Base-by-base conservation (phyloP, 1,284 basidiomycete genomes). In the Fomitopsis betulina region DNA sequence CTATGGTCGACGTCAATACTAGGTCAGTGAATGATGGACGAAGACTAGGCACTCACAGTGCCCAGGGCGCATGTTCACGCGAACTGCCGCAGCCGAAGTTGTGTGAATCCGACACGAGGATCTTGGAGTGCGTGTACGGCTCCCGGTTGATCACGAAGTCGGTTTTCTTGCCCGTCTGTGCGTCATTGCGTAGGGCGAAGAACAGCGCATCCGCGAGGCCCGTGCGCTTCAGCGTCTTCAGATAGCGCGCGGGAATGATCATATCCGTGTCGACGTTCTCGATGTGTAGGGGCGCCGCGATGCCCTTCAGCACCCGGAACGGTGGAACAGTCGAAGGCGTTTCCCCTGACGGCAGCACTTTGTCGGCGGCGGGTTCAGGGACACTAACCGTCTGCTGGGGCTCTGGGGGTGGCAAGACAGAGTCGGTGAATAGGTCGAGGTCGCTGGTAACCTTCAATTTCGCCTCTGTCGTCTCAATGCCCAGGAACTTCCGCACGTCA, bases 51-150 rank as follows among this genome's bases (percentile, higher is more conserved):
- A 82, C 89, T 77, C 65, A 93, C 83, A 98, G 78, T 72, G 94
- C 94, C 95, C 95, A 98, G 1, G 94, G 94, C 15, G 95, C 95
- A 70, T 98, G 96, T 73, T 98, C 96, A 63, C 92, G 89, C 70
- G 89, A 96, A 72, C 88, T 94, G 37, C 94, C 95, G 67, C 95
- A 98, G 13, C 95, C 95, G 76, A 98, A 98, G 81, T 98, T 98
- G 68, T 84, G 82, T 38, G 93, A 95, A 7, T 88, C 94, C 69
- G 91, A 94, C 50, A 98, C 89, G 42, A 98, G 79, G 62, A 97
- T 92, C 73, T 85, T 91, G 12, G 94, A 81, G 59, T 87, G 76
- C 61, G 88, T 81, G 71, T 89, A 97, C 2, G 93, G 94, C 58
- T 86, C 80, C 61, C 88, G 85, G 77, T 98, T 97, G 64, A 98